These are phyloP conservation scores for Colletotrichum melonis DNA, from an alignment of 2,329 filamentous ascomycete species.

Conservation along the genomic window DNA sequence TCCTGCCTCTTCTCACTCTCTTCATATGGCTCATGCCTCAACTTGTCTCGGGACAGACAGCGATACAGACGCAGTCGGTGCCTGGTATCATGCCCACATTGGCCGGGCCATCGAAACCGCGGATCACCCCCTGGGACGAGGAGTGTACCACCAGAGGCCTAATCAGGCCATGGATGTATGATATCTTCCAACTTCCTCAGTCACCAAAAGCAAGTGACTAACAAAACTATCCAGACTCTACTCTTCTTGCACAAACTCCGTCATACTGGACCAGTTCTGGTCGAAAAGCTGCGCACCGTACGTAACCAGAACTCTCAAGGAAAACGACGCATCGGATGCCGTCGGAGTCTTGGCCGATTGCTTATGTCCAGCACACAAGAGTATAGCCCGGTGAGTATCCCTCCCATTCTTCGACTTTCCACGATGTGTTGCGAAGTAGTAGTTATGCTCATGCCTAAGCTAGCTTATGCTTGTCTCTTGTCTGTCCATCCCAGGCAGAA, in stretches of 20 bases:
- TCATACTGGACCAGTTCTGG: background rate
- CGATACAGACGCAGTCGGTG: background rate
- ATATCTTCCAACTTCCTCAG: background rate
- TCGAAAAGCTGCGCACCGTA: constrained; percentile 2
- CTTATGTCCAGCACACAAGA: constrained; percentile 6
- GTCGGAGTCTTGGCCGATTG: background rate
- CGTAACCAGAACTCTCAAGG: background rate
- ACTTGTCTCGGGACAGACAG: background rate
- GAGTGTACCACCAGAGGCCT: constrained; percentile 3
- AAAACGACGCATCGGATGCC: background rate
- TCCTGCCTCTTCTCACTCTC: background rate
- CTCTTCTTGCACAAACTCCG: constrained; percentile 15
- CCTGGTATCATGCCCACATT: constrained; percentile 18
- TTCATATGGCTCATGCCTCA: background rate
- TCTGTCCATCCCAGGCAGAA: constrained; percentile 10
- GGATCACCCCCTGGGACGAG: constrained; percentile 5
- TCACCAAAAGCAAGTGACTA: background rate
- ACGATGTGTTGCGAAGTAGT: background rate
- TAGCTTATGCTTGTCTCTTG: background rate
- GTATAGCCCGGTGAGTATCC: background rate
- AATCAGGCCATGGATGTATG: constrained; percentile 6
- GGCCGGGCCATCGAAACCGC: constrained; percentile 3
- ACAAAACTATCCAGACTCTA: background rate
- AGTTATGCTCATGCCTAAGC: background rate
- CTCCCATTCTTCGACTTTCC: no score